Conservation (phyloP, 78 protist species). For the Chrysochromulina parva region DNA sequence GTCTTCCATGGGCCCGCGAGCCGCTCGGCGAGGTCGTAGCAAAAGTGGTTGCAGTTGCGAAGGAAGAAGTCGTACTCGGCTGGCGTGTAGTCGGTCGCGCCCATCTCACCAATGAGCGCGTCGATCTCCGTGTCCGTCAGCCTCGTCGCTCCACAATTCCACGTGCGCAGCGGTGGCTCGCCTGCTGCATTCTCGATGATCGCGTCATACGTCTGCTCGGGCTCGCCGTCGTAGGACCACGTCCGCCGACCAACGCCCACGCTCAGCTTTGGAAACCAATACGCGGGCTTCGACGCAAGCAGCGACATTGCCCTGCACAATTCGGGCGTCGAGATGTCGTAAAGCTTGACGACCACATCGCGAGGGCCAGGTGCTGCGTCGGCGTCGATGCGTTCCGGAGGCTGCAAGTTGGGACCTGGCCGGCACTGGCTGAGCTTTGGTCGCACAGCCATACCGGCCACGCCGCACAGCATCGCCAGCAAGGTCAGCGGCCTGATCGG, state of each 20-base stretch:
- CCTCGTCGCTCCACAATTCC: not conserved
- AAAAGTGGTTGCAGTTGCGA: not conserved
- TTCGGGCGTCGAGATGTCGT: not conserved
- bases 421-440: too few relatives aligned
- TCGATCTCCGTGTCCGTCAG: not conserved
- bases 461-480: too few relatives aligned
- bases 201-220: not conserved
- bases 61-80: not conserved
- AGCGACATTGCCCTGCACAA: not conserved
- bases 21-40: not conserved
- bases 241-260: not conserved
- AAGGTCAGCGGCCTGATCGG: too few relatives aligned
- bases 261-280: not conserved
- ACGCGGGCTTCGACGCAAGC: not conserved
- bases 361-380: not conserved
- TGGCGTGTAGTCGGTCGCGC: not conserved
- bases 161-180: not conserved
- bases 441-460: too few relatives aligned
- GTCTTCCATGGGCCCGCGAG: not conserved
- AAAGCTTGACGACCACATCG: not conserved
- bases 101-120: not conserved
- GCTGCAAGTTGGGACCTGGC: too few relatives aligned
- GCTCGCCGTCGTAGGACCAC: slow-evolving; percentile 3
- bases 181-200: not conserved
- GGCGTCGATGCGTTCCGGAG: too few relatives aligned